These are phyloP conservation scores for Lecanoromycetidae sp. DNA, from an alignment of 2,329 filamentous ascomycete species.

Conservation along the genomic window DNA sequence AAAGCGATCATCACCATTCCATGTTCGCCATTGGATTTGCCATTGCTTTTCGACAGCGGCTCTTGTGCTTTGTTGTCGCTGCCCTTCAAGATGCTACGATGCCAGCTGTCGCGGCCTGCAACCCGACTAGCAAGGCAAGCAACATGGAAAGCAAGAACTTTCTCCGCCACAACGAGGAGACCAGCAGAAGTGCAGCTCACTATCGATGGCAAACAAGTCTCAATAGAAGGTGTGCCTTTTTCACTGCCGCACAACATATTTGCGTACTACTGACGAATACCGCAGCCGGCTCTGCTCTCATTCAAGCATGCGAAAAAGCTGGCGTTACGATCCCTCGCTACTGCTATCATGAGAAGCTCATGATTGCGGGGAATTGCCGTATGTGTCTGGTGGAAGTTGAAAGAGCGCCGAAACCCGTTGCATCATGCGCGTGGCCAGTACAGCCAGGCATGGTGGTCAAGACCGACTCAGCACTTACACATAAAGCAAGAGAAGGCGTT, in stretches of 20 bases:
- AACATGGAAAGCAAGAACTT: slow-evolving; percentile 47
- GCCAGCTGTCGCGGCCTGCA: slow-evolving; percentile 51
- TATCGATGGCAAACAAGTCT: slow-evolving; percentile 96
- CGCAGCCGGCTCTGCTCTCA: slow-evolving; percentile 85
- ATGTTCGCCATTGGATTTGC: slow-evolving; percentile 11
- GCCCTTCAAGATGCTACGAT: slow-evolving; percentile 45
- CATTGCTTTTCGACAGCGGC: slow-evolving; percentile 18
- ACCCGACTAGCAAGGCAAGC: slow-evolving; percentile 43
- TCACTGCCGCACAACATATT: neutral
- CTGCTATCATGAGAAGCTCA: slow-evolving; percentile 98
- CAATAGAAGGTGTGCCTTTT: slow-evolving; percentile 67
- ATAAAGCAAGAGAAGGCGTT: slow-evolving; percentile 96
- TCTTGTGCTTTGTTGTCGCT: slow-evolving; percentile 14
- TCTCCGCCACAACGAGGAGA: slow-evolving; percentile 67
- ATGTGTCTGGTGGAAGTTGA: slow-evolving; percentile 99
- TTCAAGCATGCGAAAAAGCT: slow-evolving; percentile 98
- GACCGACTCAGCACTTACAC: slow-evolving; percentile 88
- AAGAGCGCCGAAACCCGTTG: slow-evolving; percentile 88
- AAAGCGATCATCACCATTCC: neutral
- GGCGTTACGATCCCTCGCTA: slow-evolving; percentile 88
- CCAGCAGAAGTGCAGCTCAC: slow-evolving; percentile 93
- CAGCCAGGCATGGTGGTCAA: slow-evolving; percentile 98
- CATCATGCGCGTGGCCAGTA: slow-evolving; percentile 97
- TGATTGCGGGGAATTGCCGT: slow-evolving; percentile 98
- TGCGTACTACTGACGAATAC: slow-evolving; percentile 18